These are phyloP conservation scores for Capronia coronata DNA, from an alignment of 2,329 filamentous ascomycete species.

Conservation along the genomic window DNA sequence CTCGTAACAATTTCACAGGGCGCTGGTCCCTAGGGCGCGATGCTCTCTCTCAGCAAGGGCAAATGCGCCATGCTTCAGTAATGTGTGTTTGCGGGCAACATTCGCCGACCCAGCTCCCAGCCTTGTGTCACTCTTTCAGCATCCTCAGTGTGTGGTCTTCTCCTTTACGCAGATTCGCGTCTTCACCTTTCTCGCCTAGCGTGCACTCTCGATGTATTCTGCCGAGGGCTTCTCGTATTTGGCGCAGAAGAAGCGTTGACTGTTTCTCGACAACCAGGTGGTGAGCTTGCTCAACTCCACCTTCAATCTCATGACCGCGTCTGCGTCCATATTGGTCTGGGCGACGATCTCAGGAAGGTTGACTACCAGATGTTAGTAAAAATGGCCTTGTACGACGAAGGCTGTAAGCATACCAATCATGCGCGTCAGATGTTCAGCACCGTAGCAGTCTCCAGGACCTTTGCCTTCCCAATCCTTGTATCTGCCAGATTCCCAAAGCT, in stretches of 20 bases:
- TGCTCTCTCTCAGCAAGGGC: background rate
- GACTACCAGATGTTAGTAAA: conserved; percentile 47
- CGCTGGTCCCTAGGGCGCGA: background rate
- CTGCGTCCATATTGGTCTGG: conserved; percentile 95
- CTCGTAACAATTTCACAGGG: background rate
- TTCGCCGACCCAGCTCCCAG: background rate
- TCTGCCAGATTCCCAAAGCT: conserved; percentile 58
- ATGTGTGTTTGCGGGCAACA: background rate
- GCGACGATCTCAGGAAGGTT: conserved; percentile 87
- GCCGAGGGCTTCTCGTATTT: conserved; percentile 39
- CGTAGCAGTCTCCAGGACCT: conserved; percentile 73
- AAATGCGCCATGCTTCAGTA: background rate
- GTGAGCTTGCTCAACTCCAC: conserved; percentile 85
- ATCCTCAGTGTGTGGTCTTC: background rate
- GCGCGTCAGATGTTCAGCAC: conserved; percentile 82
- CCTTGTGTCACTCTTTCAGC: background rate
- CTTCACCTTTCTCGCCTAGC: background rate
- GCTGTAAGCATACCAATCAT: conserved; percentile 63
- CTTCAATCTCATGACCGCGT: conserved; percentile 78
- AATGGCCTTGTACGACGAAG: background rate
- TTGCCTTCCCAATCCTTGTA: conserved; percentile 61
- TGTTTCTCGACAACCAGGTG: conserved; percentile 73
- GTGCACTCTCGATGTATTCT: conserved; percentile 24
- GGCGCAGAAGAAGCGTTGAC: conserved; percentile 63
- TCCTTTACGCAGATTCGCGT: background rate